Evolutionary conservation across 1,284 basidiomycete species (phyloP).

Genomic region (Apiotrichum porosum): DNA sequence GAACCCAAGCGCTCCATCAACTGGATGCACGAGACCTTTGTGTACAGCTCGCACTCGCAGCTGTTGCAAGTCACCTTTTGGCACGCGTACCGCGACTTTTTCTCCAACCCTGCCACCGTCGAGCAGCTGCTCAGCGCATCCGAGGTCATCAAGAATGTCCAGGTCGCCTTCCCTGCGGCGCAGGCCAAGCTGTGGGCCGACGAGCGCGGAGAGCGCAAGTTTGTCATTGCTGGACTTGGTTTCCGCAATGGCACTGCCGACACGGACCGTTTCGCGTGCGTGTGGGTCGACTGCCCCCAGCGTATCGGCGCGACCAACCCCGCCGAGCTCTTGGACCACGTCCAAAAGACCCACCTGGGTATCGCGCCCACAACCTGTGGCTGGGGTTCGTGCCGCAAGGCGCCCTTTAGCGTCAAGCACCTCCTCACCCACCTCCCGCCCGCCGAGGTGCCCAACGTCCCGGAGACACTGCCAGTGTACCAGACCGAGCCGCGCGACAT

Average conservation of each 20-base stretch:
- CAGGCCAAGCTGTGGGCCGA: constrained; percentile 36
- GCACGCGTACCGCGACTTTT: constrained; percentile 46
- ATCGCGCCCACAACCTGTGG: constrained; percentile 19
- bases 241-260: constrained; percentile 39
- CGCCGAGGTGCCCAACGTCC: constrained; percentile 3
- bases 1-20: constrained; percentile 40
- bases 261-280: constrained; percentile 32
- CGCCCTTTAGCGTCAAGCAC: constrained; percentile 32
- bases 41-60: constrained; percentile 39
- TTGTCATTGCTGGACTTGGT: constrained; percentile 45
- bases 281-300: constrained; percentile 30
- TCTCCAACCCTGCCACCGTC: constrained; percentile 29
- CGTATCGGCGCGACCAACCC: constrained; percentile 19
- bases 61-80: constrained; percentile 47
- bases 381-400: constrained; percentile 36
- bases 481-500: constrained; percentile 8
- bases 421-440: constrained; percentile 41
- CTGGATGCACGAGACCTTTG: constrained; percentile 48
- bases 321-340: constrained; percentile 26
- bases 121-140: constrained; percentile 41
- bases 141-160: constrained; percentile 48
- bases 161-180: constrained; percentile 42
- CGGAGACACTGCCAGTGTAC: constrained; percentile 18
- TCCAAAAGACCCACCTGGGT: constrained; percentile 26
- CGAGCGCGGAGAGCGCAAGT: constrained; percentile 34